Evolutionary conservation across 495 filamentous ascomycete genomes (phyloP).

Genomic region (Talaromyces wortmannii): DNA sequence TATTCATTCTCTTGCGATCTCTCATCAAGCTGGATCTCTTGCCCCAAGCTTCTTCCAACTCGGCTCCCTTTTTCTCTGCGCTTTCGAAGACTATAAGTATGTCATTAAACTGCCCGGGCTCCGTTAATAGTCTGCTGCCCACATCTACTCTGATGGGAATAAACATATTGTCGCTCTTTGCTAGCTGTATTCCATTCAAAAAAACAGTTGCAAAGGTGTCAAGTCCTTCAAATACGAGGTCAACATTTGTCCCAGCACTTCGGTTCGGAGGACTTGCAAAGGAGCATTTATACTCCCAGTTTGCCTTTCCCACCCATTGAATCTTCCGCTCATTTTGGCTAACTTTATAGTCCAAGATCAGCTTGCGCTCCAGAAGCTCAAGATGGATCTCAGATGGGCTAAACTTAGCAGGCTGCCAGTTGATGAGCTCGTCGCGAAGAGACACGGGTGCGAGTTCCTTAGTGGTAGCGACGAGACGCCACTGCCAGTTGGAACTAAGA

Average conservation of each 20-base stretch:
- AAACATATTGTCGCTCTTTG: constrained; percentile 68
- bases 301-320: constrained; percentile 67
- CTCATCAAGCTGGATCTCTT: constrained; percentile 11
- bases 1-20: constrained; percentile 43
- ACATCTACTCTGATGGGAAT: constrained; percentile 57
- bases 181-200: constrained; percentile 56
- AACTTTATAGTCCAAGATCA: constrained; percentile 63
- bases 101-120: constrained; percentile 23
- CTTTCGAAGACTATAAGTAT: constrained; percentile 34
- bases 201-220: constrained; percentile 67
- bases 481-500: too few species aligned
- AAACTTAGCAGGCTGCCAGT: too few species aligned
- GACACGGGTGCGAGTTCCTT: too few species aligned
- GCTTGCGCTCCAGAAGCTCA: constrained; percentile 49
- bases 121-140: constrained; percentile 24
- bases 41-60: constrained; percentile 16
- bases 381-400: constrained; percentile 58
- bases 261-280: constrained; percentile 36
- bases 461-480: too few species aligned
- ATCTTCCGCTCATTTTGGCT: constrained; percentile 63
- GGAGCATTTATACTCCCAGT: constrained; percentile 56
- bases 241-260: background rate
- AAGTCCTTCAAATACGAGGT: constrained; percentile 58
- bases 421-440: too few species aligned
- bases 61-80: constrained; percentile 17